Evolutionary conservation across 2,329 filamentous ascomycete species (phyloP), one percentile per base, ranked within the genome.

Genomic region (Penicillium sp.): DNA sequence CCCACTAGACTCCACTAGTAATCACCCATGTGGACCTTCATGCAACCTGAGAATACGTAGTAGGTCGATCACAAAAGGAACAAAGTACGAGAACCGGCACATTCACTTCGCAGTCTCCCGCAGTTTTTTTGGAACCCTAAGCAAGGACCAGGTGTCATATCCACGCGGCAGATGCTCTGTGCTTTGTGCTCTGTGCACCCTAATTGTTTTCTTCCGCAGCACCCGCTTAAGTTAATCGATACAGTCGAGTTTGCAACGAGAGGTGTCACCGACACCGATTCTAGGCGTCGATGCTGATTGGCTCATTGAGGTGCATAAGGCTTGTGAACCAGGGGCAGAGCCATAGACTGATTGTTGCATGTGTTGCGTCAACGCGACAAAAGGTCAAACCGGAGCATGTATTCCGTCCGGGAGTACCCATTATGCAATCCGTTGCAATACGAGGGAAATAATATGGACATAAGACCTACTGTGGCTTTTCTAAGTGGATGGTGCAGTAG

Each of bases 121-220:
- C 27, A 37, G 11, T 14, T 44, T 46, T 27, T 46, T 26, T 26
- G n/a, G n/a, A 26, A 22, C 19, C 9, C 39, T 11, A 31, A 49
- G 57, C 59, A 60, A 55, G 61, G 59, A 35, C 58, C 59, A 58
- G 27, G 57, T 64, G 61, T 62, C 63, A 59, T 48, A 43, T 31
- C 61, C 61, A 65, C 61, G 61, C 59, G 59, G n/a, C 9, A 39
- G 22, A 31, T 52, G 55, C 45, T 50, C 37, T 52, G 57, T 56
- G 57, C 44, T 55, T 43, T 14, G 31, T 33, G 31, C 31, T 33
- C 45, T 33, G 31, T 8, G 21, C 16, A 41, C 39, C 39, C 39
- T 19, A 41, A 37, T 11, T 48, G 35, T 48, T 56, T 59, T 61
- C 31, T 44, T 41, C 45, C 55, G 56, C 57, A 56, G 50, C 52